Base-by-base conservation (phyloP, 192 early-diverging fungal genomes). In the Coemansia asiatica region DNA sequence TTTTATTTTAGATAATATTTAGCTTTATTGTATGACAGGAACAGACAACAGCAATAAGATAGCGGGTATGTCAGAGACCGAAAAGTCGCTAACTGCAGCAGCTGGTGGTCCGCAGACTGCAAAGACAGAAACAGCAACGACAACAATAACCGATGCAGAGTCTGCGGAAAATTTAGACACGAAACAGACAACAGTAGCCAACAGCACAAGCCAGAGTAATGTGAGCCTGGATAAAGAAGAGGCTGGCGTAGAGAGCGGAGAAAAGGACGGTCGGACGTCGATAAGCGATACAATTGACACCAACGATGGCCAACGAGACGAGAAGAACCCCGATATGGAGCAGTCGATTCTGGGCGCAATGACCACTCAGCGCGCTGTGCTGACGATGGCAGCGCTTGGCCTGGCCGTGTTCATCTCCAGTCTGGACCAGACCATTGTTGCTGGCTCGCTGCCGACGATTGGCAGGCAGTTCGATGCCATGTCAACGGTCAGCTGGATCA, bases 401-500 rank as follows among this genome's bases (percentile, higher is more conserved):
- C 71, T 89, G 33, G 78, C 79, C 0, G 75, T 86, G 50, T 81
- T 89, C 19, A 66, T 89, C 25, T 76, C 85, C 18, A 72, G 81
- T 66, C 73, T 89, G 19, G 88, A 90, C 63, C 71, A 79, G 25
- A 88, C 88, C 2, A 88, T 90, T 28, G 85, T 90, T n/a, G 76
- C 86, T 0, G 86, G 85, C 13, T 85, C 87, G 4, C 67, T 90
- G 29, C 76, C 76, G 19, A 79, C 72, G 50, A 91, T 92, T 48
- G 80, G 83, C 19, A 26, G 60, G 27, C 76, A 87, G 19, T 88
- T 90, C 56, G 50, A 80, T 0, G 76, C 68, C 0, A 75, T 89
- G 36, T 73, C 73, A 23, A 61, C 84, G 47, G 85, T 89, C 65
- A 81, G 88, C 1, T 95, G 94, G 94, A 87, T 94, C 35, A 89